Evolutionary conservation across 2,329 filamentous ascomycete genomes (phyloP).

Genomic region (Coniella lustricola): DNA sequence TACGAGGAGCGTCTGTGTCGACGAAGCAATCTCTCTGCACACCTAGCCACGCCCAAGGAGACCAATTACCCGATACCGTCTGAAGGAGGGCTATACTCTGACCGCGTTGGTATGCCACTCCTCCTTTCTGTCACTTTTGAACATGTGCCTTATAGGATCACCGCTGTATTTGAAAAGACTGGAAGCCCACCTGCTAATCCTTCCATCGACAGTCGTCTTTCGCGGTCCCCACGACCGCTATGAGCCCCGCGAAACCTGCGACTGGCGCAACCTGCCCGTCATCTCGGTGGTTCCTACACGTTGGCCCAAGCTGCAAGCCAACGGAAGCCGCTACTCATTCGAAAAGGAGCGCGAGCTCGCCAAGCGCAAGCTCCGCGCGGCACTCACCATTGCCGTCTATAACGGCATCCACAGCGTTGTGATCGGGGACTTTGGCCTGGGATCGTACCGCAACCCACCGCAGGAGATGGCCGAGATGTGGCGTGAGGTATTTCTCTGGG

Average conservation of each 20-base stretch:
- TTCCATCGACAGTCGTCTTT: conserved; percentile 50
- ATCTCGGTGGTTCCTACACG: conserved; percentile 66
- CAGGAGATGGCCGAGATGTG: conserved; percentile 59
- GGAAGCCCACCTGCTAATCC: neutral
- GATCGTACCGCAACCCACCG: conserved; percentile 57
- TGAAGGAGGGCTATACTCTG: conserved; percentile 63
- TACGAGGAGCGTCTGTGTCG: conserved; percentile 69
- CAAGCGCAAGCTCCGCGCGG: conserved; percentile 63
- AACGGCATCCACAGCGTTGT: conserved; percentile 51
- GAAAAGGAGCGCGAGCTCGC: conserved; percentile 63
- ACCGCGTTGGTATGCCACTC: conserved; percentile 50
- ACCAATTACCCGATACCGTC: conserved; percentile 66
- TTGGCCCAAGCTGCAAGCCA: conserved; percentile 64
- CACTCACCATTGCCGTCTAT: conserved; percentile 61
- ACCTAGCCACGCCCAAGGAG: conserved; percentile 53
- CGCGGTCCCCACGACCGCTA: conserved; percentile 63
- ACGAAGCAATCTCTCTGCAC: conserved; percentile 65
- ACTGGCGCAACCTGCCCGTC: conserved; percentile 58
- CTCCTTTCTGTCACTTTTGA: neutral
- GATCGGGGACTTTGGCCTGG: conserved; percentile 59
- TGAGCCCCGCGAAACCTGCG: conserved; percentile 42
- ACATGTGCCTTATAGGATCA: neutral
- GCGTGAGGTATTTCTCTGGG: conserved; percentile 57
- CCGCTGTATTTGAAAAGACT: neutral
- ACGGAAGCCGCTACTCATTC: conserved; percentile 65